Base-by-base conservation (phyloP, 176 grass and related monocot genomes). In the Urochloa ruziziensis region DNA sequence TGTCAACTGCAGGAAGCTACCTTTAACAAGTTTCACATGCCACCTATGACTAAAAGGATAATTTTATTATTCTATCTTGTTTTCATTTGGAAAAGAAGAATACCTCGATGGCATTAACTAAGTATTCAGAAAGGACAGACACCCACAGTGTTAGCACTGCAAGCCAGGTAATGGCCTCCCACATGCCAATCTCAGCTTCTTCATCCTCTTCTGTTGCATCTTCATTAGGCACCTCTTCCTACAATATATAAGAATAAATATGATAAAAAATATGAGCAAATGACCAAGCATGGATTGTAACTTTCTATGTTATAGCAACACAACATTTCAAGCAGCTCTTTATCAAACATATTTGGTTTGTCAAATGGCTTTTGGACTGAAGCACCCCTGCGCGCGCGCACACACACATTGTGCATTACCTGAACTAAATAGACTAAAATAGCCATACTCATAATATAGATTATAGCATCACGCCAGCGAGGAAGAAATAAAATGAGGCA, bases 71-170 rank as follows among this genome's bases (percentile, higher is more conserved):
- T 16, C 18, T 62, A 6, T 74, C 7, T 60, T 68, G n/a, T 77
- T 65, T 77, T 65, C 25, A 47, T 71, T 27, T 60, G 0, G 5
- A 69, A 29, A 77, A 56, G 43, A 36, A 33, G 16, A 86, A 60
- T 94, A 97, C 95, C 95, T 97, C 83, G 76, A 97, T 97, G 46
- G 92, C 86, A 88, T 85, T 82, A 77, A 97, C 90, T 56, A 97
- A 77, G 83, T 97, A 94, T 73, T 97, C 84, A 67, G 95, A 97
- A 85, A 97, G 86, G 39, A 93, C 32, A 47, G 95, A 87, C 36
- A 97, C 67, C 56, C 88, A 83, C 32, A 88, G 34, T 9, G 92
- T 97, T 73, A 97, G 82, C 46, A 89, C 84, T 61, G 90, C 74
- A 67, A 97, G 90, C 95, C 95, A 97, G 27, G 54, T 44, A 88